Evolutionary conservation across 2,329 filamentous ascomycete genomes (phyloP).

Genomic region (Byssochlamys sp.): DNA sequence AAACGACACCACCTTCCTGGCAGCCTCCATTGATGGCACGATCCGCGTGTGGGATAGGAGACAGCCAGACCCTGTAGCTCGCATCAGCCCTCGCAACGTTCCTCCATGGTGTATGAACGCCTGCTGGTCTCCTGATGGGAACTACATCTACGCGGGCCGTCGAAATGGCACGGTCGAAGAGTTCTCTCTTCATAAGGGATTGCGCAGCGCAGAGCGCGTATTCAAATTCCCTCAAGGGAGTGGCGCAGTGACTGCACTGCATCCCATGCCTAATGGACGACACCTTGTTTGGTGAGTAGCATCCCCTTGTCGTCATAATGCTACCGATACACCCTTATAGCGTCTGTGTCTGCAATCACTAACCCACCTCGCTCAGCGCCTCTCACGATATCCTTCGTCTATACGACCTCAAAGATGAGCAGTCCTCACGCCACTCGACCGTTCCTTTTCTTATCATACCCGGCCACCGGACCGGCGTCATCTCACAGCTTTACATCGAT

Average conservation of each 20-base stretch:
- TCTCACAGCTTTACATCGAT: slow-evolving; percentile 77
- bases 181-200: slow-evolving; percentile 72
- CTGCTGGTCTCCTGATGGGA: slow-evolving; percentile 92
- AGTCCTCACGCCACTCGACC: slow-evolving; percentile 59
- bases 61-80: slow-evolving; percentile 64
- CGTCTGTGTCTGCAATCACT: background rate
- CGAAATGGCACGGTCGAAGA: slow-evolving; percentile 91
- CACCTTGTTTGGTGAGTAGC: slow-evolving; percentile 69
- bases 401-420: slow-evolving; percentile 69
- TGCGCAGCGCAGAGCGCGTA: slow-evolving; percentile 64
- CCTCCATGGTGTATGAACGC: slow-evolving; percentile 97
- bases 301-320: no score
- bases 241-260: slow-evolving; percentile 77
- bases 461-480: slow-evolving; percentile 78
- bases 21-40: slow-evolving; percentile 50
- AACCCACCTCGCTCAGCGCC: slow-evolving; percentile 48
- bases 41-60: slow-evolving; percentile 48
- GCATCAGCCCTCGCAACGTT: slow-evolving; percentile 63
- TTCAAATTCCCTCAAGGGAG: slow-evolving; percentile 85
- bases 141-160: slow-evolving; percentile 84
- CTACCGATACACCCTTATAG: slow-evolving; percentile 3
- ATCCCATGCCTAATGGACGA: slow-evolving; percentile 82
- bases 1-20: slow-evolving; percentile 67
- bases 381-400: slow-evolving; percentile 87
- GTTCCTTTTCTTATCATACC: slow-evolving; percentile 96